These are phyloP conservation scores for Talaromyces sp. DNA, from an alignment of 2,329 filamentous ascomycete genomes.

Conservation along the genomic window DNA sequence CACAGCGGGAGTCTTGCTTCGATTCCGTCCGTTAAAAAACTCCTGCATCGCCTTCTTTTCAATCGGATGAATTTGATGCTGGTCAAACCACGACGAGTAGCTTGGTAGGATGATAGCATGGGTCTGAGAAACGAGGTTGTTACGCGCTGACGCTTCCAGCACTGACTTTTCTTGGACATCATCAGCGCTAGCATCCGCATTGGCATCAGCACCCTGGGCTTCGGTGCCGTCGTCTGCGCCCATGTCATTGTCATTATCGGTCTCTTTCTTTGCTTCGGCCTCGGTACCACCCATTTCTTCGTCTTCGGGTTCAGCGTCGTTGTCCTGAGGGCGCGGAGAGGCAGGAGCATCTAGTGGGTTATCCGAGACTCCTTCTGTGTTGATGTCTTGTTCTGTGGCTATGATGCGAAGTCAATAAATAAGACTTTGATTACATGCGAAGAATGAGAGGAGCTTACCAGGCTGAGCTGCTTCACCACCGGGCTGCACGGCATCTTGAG, in stretches of 20 bases:
- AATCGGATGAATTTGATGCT: constrained; percentile 84
- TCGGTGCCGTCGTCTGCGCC: constrained; percentile 46
- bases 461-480: constrained; percentile 27
- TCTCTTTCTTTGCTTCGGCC: constrained; percentile 43
- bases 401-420: constrained; percentile 20
- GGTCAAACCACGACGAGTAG: constrained; percentile 99
- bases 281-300: constrained; percentile 73
- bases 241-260: constrained; percentile 44
- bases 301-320: constrained; percentile 59
- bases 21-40: constrained; percentile 97
- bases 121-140: constrained; percentile 88
- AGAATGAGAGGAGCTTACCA: constrained; percentile 25
- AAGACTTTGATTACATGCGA: constrained; percentile 6
- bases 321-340: constrained; percentile 60
- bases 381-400: constrained; percentile 33
- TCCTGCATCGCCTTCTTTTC: constrained; percentile 94
- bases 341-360: constrained; percentile 67
- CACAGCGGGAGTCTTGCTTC: constrained; percentile 93
- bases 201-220: constrained; percentile 47
- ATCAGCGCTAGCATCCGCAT: constrained; percentile 52
- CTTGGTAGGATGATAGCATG: constrained; percentile 95
- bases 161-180: constrained; percentile 71
- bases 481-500: constrained; percentile 28
- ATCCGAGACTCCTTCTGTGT: constrained; percentile 46
- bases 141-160: constrained; percentile 79